Evolutionary conservation across 495 filamentous ascomycete species (phyloP).

Genomic region (Hypoxylon subgilvum): DNA sequence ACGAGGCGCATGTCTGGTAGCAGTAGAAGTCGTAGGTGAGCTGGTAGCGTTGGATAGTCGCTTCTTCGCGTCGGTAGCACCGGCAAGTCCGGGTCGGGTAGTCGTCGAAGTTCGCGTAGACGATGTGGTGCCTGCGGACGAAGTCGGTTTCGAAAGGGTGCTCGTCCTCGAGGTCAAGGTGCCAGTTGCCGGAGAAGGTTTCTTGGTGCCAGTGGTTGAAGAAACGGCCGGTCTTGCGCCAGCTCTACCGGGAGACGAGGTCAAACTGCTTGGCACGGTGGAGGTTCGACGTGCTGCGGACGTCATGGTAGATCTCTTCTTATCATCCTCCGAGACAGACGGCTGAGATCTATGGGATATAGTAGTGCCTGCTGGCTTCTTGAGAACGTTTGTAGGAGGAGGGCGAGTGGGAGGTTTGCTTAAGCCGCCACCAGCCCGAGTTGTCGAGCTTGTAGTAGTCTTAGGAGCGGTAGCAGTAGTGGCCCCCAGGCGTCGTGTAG

Average conservation of each 20-base stretch:
- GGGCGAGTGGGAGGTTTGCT: slow-evolving; percentile 51
- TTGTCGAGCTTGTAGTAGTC: slow-evolving; percentile 46
- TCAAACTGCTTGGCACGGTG: slow-evolving; percentile 36
- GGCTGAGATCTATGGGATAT: slow-evolving; percentile 50
- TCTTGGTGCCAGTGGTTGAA: slow-evolving; percentile 48
- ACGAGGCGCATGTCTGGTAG: slow-evolving; percentile 45
- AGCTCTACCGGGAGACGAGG: slow-evolving; percentile 51
- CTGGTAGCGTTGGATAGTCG: slow-evolving; percentile 50
- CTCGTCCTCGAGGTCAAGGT: slow-evolving; percentile 40
- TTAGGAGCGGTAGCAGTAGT: slow-evolving; percentile 45
- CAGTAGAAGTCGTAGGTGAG: slow-evolving; percentile 32
- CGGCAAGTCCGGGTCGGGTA: slow-evolving; percentile 42
- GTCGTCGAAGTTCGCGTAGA: slow-evolving; percentile 37
- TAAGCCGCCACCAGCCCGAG: slow-evolving; percentile 44
- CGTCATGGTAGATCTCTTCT: slow-evolving; percentile 48
- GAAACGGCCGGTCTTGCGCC: slow-evolving; percentile 42
- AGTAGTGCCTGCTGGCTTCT: slow-evolving; percentile 46
- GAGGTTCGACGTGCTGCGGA: slow-evolving; percentile 51
- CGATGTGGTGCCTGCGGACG: slow-evolving; percentile 42
- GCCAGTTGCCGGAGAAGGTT: slow-evolving; percentile 44
- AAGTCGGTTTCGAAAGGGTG: slow-evolving; percentile 34
- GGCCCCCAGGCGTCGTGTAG: slow-evolving; percentile 40
- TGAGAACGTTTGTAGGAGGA: slow-evolving; percentile 39
- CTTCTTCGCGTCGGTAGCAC: slow-evolving; percentile 57
- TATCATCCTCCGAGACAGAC: slow-evolving; percentile 57